Percentiles rank a stretch among this genome's conserved stretches.
Conservation (phyloP, 768 basidiomycete species). For the Russula virescens region DNA sequence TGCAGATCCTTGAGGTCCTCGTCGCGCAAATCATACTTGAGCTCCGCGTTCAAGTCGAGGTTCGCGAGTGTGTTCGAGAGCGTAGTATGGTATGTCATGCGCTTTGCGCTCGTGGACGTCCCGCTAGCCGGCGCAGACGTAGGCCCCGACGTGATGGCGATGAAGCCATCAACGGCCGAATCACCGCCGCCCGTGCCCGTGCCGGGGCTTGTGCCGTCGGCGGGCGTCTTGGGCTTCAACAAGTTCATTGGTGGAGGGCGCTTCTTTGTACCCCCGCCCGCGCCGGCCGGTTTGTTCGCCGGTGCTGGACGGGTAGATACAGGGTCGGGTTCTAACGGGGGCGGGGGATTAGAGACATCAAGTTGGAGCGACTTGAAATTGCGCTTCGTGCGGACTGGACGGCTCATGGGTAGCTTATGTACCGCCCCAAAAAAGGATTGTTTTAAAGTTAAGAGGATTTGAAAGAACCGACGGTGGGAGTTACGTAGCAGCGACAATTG, state of each 20-base stretch:
- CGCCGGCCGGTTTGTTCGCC: slow-evolving; percentile 28
- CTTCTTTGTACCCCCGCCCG: slow-evolving; percentile 49
- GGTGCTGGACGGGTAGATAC: slow-evolving; percentile 32
- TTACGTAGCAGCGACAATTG: background rate
- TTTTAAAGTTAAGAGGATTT: background rate
- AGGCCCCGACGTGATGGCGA: slow-evolving; percentile 43
- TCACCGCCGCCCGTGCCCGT: slow-evolving; percentile 23
- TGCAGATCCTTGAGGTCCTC: slow-evolving; percentile 88
- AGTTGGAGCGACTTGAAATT: slow-evolving; percentile 87
- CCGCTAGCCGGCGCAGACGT: slow-evolving; percentile 50
- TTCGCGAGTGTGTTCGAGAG: slow-evolving; percentile 82
- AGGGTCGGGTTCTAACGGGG: slow-evolving; percentile 37
- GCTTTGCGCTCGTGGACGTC: slow-evolving; percentile 44
- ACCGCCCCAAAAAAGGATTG: background rate
- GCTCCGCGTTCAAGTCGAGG: slow-evolving; percentile 79
- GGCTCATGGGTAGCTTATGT: slow-evolving; percentile 34
- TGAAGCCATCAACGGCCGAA: slow-evolving; percentile 39
- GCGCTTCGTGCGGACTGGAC: slow-evolving; percentile 81
- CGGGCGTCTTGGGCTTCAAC: slow-evolving; percentile 63
- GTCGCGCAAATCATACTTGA: slow-evolving; percentile 75
- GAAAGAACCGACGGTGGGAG: background rate
- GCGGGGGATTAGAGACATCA: slow-evolving; percentile 43
- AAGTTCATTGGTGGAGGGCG: slow-evolving; percentile 80
- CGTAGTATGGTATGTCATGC: slow-evolving; percentile 72
- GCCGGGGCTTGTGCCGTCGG: slow-evolving; percentile 3